Percentiles rank a stretch among this genome's conserved stretches.
These are phyloP conservation scores for Scedosporium minutisporum DNA, from an alignment of 2,329 filamentous ascomycete genomes.

Conservation along the genomic window DNA sequence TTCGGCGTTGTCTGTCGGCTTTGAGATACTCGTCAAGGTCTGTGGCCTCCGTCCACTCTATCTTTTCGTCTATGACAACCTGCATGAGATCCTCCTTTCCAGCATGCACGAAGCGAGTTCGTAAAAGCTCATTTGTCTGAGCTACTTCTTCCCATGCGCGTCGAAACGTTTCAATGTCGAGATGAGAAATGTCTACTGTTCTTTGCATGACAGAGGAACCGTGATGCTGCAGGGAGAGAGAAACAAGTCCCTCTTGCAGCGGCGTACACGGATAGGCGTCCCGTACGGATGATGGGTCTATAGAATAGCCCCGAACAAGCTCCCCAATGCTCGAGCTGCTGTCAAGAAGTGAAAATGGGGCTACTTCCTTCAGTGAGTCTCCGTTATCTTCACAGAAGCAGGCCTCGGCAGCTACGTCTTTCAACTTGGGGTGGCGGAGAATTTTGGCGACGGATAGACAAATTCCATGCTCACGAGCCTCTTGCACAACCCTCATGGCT, in stretches of 20 bases:
- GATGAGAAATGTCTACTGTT: background rate
- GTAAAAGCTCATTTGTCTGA: background rate
- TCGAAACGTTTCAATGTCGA: conserved; percentile 5
- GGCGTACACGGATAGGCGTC: conserved; percentile 10
- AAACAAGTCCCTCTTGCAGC: conserved; percentile 8
- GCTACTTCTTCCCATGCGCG: conserved; percentile 1
- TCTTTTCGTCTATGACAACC: background rate
- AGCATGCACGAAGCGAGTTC: conserved; percentile 7
- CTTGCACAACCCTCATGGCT: conserved; percentile 44
- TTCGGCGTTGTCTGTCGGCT: background rate
- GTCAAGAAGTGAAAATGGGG: background rate
- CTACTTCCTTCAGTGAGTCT: background rate
- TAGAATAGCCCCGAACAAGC: background rate
- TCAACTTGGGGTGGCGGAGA: background rate
- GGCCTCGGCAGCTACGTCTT: background rate
- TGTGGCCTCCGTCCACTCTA: background rate
- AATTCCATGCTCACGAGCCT: background rate
- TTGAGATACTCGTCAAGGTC: background rate
- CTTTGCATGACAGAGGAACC: conserved; percentile 3
- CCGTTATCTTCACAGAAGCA: background rate
- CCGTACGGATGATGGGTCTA: background rate
- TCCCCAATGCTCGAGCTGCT: background rate
- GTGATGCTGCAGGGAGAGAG: conserved; percentile 6
- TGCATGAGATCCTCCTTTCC: background rate
- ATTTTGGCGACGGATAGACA: background rate